Percentiles rank a stretch among this genome's conserved stretches.
Conservation (phyloP, 1,139 yeast genomes). For the Schwanniomyces etchellsii region DNA sequence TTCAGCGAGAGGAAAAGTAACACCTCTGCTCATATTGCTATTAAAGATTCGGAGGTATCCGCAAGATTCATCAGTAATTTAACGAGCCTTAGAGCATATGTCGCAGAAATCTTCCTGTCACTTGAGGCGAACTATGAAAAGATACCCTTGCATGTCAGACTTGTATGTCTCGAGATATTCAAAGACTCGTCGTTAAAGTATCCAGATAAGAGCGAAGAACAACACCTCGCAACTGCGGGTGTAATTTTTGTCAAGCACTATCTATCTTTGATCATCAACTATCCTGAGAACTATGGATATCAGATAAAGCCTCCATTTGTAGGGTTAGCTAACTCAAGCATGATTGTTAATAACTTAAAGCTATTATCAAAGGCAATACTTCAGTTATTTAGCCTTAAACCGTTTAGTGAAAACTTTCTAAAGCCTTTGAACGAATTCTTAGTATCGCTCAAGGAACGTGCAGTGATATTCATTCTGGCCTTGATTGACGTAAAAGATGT, state of each 20-base stretch:
- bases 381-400: conserved; percentile 63
- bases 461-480: conserved; percentile 37
- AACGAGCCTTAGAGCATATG: conserved; percentile 65
- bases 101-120: conserved; percentile 51
- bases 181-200: conserved; percentile 33
- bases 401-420: conserved; percentile 67
- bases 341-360: conserved; percentile 44
- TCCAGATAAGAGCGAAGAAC: conserved; percentile 47
- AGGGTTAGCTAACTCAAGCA: conserved; percentile 8
- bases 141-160: conserved; percentile 59
- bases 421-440: conserved; percentile 79
- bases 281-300: conserved; percentile 62
- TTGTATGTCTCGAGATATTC: conserved; percentile 32
- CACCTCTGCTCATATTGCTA: conserved; percentile 62
- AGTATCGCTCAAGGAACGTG: conserved; percentile 40
- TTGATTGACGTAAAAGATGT: conserved; percentile 53
- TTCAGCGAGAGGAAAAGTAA: conserved; percentile 21
- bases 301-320: conserved; percentile 17
- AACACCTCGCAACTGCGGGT: conserved; percentile 64
- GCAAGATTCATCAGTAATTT: conserved; percentile 65
- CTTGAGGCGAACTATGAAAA: conserved; percentile 30
- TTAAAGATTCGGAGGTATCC: conserved; percentile 71
- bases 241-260: conserved; percentile 61
- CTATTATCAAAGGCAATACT: conserved; percentile 56
- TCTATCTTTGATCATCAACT: conserved; percentile 57